phyloP scores from a whole-genome alignment of 2,329 filamentous ascomycete genomes.

The Ophiostoma ulmi region DNA sequence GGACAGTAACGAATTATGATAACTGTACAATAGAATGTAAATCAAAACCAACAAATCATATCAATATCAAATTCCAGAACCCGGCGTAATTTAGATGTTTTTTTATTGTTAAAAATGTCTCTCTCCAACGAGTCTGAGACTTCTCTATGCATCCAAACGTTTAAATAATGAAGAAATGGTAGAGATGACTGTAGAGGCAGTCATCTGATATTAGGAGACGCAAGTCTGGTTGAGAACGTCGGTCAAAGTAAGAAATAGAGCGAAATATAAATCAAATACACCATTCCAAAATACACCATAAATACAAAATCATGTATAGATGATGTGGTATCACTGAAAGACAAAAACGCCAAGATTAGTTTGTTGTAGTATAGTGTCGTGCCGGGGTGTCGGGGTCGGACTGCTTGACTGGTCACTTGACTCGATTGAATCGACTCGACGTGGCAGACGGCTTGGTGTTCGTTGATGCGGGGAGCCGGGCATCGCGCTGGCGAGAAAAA shows the following conservation, averaged over 20 bases:
- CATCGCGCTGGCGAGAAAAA: neutral
- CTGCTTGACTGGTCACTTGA: neutral
- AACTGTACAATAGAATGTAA: neutral
- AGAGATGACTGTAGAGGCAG: neutral
- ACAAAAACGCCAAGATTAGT: conserved; percentile 16
- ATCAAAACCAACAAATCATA: neutral
- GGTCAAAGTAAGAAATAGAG: neutral
- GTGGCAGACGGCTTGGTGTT: neutral
- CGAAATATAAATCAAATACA: conserved; percentile 14
- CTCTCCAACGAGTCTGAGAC: too few species aligned
- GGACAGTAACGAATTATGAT: neutral
- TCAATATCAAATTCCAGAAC: neutral
- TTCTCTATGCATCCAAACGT: neutral
- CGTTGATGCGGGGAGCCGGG: neutral
- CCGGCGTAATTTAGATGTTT: neutral
- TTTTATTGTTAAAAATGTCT: neutral
- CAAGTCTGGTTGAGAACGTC: neutral
- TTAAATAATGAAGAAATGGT: neutral
- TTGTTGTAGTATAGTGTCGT: conserved; percentile 7
- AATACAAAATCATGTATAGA: neutral
- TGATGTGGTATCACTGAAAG: conserved; percentile 13
- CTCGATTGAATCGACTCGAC: neutral
- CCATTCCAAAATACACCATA: conserved; percentile 10
- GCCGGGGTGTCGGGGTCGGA: neutral
- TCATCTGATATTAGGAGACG: neutral